Conservation (phyloP, 2,329 filamentous ascomycete species). For the Trichoderma harzianum region DNA sequence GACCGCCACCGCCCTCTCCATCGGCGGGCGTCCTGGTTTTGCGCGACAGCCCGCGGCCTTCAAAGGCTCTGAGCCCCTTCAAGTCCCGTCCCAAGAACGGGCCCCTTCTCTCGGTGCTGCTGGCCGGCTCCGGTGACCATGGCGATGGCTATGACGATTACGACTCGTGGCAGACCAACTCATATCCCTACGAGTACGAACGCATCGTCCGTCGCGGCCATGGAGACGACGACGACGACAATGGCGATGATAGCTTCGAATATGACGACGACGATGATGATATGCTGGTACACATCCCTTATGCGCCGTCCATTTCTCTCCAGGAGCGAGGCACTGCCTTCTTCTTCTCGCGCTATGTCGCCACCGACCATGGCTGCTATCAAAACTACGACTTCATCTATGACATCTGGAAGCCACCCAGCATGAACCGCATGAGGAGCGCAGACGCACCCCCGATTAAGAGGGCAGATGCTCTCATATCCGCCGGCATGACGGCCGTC, state of each 20-base stretch:
- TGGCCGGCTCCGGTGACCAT: neutral
- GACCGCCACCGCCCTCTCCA: neutral
- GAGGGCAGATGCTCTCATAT: constrained; percentile 33
- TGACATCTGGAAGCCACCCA: constrained; percentile 49
- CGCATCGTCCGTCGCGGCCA: neutral
- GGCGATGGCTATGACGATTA: neutral
- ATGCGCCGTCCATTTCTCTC: constrained; percentile 26
- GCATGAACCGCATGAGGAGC: constrained; percentile 30
- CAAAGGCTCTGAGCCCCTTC: neutral
- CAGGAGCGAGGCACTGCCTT: constrained; percentile 46
- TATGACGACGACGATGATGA: constrained; percentile 8
- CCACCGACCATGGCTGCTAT: constrained; percentile 43
- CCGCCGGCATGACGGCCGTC: constrained; percentile 53
- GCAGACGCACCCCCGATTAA: constrained; percentile 31
- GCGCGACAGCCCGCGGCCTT: neutral
- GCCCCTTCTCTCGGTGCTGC: neutral
- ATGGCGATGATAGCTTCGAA: neutral
- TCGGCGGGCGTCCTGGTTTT: neutral
- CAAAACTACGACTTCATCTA: constrained; percentile 53
- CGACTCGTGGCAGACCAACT: constrained; percentile 1
- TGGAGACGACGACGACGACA: neutral
- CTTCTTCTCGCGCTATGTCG: constrained; percentile 51
- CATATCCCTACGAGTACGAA: neutral
- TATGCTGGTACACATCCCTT: constrained; percentile 15
- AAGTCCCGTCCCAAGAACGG: neutral